Evolutionary conservation across 2,329 filamentous ascomycete species (phyloP).

Genomic region (Aspergillus pseudotamarii): DNA sequence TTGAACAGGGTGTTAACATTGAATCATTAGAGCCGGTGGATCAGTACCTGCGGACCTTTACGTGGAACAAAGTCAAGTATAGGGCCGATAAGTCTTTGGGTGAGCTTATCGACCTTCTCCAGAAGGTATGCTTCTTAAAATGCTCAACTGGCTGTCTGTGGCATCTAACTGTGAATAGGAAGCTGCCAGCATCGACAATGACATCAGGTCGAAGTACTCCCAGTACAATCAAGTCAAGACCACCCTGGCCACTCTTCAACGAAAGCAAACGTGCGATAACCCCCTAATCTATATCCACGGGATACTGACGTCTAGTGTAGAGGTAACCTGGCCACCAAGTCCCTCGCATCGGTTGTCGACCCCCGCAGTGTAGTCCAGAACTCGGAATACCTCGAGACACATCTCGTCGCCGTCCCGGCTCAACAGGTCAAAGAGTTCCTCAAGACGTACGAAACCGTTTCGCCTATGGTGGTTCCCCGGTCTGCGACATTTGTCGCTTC

Average conservation of each 20-base stretch:
- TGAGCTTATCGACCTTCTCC: conserved; percentile 82
- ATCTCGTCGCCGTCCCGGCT: conserved; percentile 85
- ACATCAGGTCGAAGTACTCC: conserved; percentile 90
- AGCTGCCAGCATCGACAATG: conserved; percentile 87
- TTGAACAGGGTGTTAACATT: conserved; percentile 7
- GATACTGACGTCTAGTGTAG: conserved; percentile 46
- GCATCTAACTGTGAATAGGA: conserved; percentile 59
- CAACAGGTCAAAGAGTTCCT: conserved; percentile 84
- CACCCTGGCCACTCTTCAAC: conserved; percentile 76
- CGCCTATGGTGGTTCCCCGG: conserved; percentile 90
- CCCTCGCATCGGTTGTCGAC: conserved; percentile 84
- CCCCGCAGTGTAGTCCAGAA: conserved; percentile 79
- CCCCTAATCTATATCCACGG: not conserved
- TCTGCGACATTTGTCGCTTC: conserved; percentile 78
- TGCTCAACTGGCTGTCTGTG: not conserved
- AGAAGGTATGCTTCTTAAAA: conserved; percentile 64
- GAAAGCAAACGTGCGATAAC: conserved; percentile 76
- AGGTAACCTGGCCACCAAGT: conserved; percentile 92
- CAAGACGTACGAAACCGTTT: conserved; percentile 82
- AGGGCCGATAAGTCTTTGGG: conserved; percentile 85
- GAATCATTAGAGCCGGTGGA: conserved; percentile 79
- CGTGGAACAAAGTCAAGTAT: conserved; percentile 98
- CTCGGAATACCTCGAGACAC: conserved; percentile 95
- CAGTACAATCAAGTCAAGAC: conserved; percentile 93
- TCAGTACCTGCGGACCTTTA: conserved; percentile 84